Evolutionary conservation across 2,329 filamentous ascomycete genomes (phyloP).

Genomic region (Parafenestella ontariensis): DNA sequence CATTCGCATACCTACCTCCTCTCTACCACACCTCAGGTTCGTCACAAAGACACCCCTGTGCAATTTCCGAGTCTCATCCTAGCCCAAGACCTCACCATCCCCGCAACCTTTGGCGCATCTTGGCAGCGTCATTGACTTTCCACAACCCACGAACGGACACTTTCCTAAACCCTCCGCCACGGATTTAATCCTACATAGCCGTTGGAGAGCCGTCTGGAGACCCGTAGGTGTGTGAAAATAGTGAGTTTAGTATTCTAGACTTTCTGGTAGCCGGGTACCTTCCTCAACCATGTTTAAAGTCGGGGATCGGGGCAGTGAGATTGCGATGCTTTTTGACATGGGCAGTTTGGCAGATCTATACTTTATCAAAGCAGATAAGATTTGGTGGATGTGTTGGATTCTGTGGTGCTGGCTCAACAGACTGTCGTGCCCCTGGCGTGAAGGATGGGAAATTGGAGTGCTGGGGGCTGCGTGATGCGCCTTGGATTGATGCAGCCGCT

Average conservation of each 20-base stretch:
- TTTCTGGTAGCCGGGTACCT: not conserved
- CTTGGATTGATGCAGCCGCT: too few relatives aligned
- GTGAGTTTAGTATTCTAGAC: not conserved
- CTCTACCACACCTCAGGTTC: not conserved
- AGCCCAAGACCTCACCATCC: not conserved
- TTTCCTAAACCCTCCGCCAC: not conserved
- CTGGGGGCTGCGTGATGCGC: too few relatives aligned
- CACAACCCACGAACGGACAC: not conserved
- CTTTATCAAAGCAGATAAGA: not conserved
- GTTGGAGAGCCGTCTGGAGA: constrained; percentile 22
- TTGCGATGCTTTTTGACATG: not conserved
- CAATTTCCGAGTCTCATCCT: not conserved
- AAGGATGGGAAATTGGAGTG: not conserved
- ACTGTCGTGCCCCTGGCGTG: not conserved
- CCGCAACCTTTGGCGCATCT: constrained; percentile 5
- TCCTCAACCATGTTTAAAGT: too few relatives aligned
- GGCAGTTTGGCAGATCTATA: not conserved
- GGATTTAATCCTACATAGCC: constrained; percentile 1
- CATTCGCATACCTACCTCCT: not conserved
- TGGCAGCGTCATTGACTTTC: constrained; percentile 19
- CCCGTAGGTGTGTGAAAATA: not conserved
- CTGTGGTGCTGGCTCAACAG: not conserved
- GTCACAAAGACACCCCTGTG: not conserved
- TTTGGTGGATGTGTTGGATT: not conserved
- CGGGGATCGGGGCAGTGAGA: not conserved